Conservation (phyloP, 2,329 filamentous ascomycete species). For the Stagonosporopsis vannaccii region DNA sequence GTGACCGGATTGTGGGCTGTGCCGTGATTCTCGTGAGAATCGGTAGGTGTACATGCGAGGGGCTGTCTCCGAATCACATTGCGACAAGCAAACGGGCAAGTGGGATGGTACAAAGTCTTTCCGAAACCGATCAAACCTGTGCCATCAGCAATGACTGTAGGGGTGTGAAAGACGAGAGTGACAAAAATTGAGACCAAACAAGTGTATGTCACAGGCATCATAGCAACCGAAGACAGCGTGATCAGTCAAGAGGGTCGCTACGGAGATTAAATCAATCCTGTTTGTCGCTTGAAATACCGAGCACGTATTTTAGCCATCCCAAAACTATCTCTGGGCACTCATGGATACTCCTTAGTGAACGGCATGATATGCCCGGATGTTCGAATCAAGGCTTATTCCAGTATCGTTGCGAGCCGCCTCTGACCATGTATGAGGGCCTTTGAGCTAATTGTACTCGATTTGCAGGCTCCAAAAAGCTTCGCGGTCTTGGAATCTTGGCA, state of each 20-base stretch:
- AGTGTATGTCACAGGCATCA: not conserved
- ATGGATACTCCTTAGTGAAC: no score
- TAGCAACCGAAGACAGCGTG: not conserved
- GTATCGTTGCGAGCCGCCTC: not conserved
- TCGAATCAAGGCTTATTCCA: no score
- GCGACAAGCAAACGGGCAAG: constrained; percentile 28
- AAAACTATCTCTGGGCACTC: no score
- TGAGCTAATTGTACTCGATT: not conserved
- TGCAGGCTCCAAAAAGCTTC: not conserved
- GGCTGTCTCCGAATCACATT: constrained; percentile 14
- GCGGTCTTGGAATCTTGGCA: not conserved
- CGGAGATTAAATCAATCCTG: no score
- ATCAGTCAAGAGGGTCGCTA: not conserved
- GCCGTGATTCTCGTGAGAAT: not conserved
- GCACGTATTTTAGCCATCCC: no score
- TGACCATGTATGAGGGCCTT: not conserved
- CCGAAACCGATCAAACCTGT: constrained; percentile 25
- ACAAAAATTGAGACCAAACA: not conserved
- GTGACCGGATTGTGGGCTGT: not conserved
- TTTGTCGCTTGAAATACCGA: no score
- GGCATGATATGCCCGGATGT: no score
- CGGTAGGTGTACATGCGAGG: not conserved
- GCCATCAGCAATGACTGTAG: not conserved
- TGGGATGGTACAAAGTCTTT: constrained; percentile 26
- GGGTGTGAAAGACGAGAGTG: not conserved